A percentile compares a stretch with the other conserved stretches of the same genome.
phyloP scores from a whole-genome alignment of 768 basidiomycete species.

The Boletus rubroflammeus region DNA sequence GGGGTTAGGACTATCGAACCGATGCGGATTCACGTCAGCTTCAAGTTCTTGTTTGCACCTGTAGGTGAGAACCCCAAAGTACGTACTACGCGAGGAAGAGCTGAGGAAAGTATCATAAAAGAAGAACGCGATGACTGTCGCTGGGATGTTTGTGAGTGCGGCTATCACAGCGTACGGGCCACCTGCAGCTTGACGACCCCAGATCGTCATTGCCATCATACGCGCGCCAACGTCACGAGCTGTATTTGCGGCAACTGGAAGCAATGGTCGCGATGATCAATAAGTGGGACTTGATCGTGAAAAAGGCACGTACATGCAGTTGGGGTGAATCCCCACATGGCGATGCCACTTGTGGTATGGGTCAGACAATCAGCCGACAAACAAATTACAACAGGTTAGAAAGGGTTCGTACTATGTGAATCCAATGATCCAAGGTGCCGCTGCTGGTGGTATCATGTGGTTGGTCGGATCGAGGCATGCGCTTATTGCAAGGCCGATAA shows the following conservation, averaged over 20 bases:
- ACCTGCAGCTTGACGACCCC: slow-evolving; percentile 51
- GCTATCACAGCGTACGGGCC: slow-evolving; percentile 58
- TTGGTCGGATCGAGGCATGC: slow-evolving; percentile 49
- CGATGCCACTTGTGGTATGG: slow-evolving; percentile 38
- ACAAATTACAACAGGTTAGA: background rate
- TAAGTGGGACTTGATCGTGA: background rate
- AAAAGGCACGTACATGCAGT: slow-evolving; percentile 37
- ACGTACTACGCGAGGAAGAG: slow-evolving; percentile 58
- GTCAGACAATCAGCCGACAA: background rate
- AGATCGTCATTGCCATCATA: slow-evolving; percentile 56
- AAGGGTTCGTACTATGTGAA: slow-evolving; percentile 51
- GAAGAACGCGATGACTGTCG: slow-evolving; percentile 49
- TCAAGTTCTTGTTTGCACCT: background rate
- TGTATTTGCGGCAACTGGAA: slow-evolving; percentile 55
- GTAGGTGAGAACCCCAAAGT: background rate
- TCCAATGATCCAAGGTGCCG: slow-evolving; percentile 52
- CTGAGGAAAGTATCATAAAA: slow-evolving; percentile 56
- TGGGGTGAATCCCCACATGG: slow-evolving; percentile 59
- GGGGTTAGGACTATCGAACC: slow-evolving; percentile 22
- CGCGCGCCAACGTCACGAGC: slow-evolving; percentile 68
- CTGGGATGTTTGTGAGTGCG: slow-evolving; percentile 64
- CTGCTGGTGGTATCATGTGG: slow-evolving; percentile 48
- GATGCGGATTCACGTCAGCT: slow-evolving; percentile 5
- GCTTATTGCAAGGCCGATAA: slow-evolving; percentile 19
- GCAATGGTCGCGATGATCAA: background rate